phyloP scores from a whole-genome alignment of 139 green algal species.

The Pedinophyceae sp. region DNA sequence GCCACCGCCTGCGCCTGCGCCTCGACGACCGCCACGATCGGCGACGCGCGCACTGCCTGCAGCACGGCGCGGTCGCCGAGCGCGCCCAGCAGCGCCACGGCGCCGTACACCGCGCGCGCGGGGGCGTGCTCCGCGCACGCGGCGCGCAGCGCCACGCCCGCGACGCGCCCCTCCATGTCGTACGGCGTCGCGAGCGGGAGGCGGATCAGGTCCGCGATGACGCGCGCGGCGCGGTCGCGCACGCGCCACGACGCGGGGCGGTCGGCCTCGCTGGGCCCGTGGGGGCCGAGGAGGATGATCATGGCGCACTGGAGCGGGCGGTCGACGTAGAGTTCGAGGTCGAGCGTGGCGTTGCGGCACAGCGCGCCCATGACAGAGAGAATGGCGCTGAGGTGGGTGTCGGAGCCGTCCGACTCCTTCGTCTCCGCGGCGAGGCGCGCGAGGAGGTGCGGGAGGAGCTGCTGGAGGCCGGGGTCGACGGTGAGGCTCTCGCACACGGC shows the following conservation, averaged over 20 bases:
- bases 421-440: background rate
- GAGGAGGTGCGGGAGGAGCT: background rate
- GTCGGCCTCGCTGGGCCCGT: background rate
- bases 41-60: background rate
- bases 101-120: background rate
- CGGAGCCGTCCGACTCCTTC: background rate
- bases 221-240: background rate
- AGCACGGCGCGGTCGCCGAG: background rate
- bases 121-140: background rate
- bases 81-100: background rate
- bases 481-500: too few relatives aligned
- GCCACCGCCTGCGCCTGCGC: background rate
- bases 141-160: background rate
- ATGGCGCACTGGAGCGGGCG: background rate
- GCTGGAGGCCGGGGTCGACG: background rate
- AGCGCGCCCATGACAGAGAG: background rate
- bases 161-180: background rate
- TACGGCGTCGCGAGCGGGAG: background rate
- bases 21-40: background rate
- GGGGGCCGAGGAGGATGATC: background rate
- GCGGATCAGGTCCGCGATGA: background rate
- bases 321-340: background rate
- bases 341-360: background rate
- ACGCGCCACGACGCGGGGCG: background rate
- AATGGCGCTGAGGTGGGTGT: background rate